phyloP scores from a whole-genome alignment of 495 filamentous ascomycete genomes.

The Xanthoparmelia taractica region DNA sequence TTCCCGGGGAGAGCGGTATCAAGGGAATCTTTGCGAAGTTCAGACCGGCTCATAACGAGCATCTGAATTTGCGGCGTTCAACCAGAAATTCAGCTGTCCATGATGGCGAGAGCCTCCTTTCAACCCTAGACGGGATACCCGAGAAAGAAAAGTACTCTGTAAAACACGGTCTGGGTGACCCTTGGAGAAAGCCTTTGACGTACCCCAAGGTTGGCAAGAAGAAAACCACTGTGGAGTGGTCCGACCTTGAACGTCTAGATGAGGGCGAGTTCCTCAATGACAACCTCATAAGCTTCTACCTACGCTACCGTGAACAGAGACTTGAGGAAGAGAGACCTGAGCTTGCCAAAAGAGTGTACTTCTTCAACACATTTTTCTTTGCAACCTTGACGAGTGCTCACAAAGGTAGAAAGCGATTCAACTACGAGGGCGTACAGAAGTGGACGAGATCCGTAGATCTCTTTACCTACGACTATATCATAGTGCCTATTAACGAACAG shows the following conservation, averaged over 20 bases:
- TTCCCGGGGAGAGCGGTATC: slow-evolving; percentile 3
- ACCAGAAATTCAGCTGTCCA: slow-evolving; percentile 11
- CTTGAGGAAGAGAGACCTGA: slow-evolving; percentile 48
- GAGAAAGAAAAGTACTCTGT: slow-evolving; percentile 15
- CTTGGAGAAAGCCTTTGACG: slow-evolving; percentile 52
- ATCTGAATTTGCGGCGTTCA: slow-evolving; percentile 13
- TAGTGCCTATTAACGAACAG: slow-evolving; percentile 84
- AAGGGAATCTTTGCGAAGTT: background rate
- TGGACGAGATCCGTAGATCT: slow-evolving; percentile 88
- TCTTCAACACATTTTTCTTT: slow-evolving; percentile 92
- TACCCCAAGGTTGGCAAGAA: slow-evolving; percentile 63
- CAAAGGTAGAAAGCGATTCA: slow-evolving; percentile 52
- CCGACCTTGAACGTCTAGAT: slow-evolving; percentile 72
- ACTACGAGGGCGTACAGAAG: slow-evolving; percentile 72
- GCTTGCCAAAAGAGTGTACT: slow-evolving; percentile 60
- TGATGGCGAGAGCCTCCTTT: background rate
- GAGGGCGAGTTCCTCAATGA: slow-evolving; percentile 88
- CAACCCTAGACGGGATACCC: background rate
- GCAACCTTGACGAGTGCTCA: slow-evolving; percentile 56
- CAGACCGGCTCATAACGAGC: slow-evolving; percentile 12
- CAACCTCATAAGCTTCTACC: slow-evolving; percentile 80
- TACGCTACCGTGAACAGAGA: slow-evolving; percentile 64
- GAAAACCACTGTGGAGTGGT: slow-evolving; percentile 65
- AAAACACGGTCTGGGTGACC: slow-evolving; percentile 21
- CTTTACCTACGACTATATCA: slow-evolving; percentile 77